phyloP scores from a whole-genome alignment of 164 flowering plant genomes.

The Pachysandra terminalis region DNA sequence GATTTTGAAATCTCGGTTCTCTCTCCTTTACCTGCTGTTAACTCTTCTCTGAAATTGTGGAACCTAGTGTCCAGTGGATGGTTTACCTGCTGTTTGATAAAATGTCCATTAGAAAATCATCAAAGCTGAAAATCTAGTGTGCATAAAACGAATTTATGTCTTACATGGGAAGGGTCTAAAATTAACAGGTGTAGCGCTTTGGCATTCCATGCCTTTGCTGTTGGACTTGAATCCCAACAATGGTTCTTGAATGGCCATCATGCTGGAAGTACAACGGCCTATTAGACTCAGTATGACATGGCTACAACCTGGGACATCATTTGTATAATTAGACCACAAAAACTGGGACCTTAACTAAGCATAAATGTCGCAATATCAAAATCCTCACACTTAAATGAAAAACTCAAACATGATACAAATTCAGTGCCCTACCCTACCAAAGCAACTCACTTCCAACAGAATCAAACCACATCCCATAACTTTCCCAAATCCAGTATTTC shows the following conservation, averaged over 20 bases:
- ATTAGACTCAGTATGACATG: too few relatives aligned
- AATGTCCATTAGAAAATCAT: too few relatives aligned
- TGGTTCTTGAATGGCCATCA: conserved; percentile 91
- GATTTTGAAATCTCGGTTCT: too few relatives aligned
- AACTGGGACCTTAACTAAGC: too few relatives aligned
- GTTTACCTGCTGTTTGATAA: too few relatives aligned
- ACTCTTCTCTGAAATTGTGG: too few relatives aligned
- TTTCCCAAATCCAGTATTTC: not conserved
- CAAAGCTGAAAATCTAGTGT: not conserved
- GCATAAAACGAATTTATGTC: conserved; percentile 12
- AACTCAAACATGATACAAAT: not conserved
- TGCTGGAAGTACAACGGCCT: conserved; percentile 96
- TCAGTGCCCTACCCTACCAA: not conserved
- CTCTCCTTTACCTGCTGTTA: too few relatives aligned
- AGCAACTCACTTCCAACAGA: not conserved
- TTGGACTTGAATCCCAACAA: conserved; percentile 76
- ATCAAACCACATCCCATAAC: not conserved
- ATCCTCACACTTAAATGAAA: not conserved
- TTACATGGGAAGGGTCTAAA: conserved; percentile 79
- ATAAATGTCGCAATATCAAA: not conserved
- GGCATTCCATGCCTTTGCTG: conserved; percentile 35
- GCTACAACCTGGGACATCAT: too few relatives aligned
- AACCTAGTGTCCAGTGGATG: too few relatives aligned
- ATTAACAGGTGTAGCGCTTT: conserved; percentile 50
- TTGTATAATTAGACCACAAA: too few relatives aligned